Percentiles rank a stretch among this genome's conserved stretches.
phyloP scores from a whole-genome alignment of 169 alveolate species.

The Plasmodium malariae region DNA sequence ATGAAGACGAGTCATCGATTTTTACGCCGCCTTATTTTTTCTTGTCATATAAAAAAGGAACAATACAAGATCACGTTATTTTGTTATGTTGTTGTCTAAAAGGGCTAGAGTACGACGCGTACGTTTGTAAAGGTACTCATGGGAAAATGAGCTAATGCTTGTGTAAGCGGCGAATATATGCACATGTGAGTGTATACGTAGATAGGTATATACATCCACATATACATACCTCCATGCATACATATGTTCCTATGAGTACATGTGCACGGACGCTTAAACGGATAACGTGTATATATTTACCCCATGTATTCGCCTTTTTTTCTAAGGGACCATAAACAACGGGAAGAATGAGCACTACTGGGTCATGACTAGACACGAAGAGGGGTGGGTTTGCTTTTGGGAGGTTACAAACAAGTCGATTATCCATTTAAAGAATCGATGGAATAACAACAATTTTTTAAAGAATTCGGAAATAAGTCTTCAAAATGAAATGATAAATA shows the following conservation, averaged over 20 bases:
- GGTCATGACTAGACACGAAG: slow-evolving; percentile 84
- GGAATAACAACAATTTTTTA: slow-evolving; percentile 65
- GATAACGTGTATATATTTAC: too few species aligned
- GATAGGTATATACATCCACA: background rate
- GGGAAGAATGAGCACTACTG: slow-evolving; percentile 82
- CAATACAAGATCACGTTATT: slow-evolving; percentile 81
- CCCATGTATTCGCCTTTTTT: background rate
- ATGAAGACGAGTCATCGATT: slow-evolving; percentile 76
- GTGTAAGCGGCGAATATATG: too few species aligned
- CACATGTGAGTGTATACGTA: background rate
- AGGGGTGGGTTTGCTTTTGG: slow-evolving; percentile 84
- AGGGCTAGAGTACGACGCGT: slow-evolving; percentile 83
- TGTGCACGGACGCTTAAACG: too few species aligned
- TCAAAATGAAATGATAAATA: slow-evolving; percentile 59
- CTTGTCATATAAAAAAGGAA: slow-evolving; percentile 81
- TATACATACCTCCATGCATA: background rate
- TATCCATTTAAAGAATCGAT: slow-evolving; percentile 52
- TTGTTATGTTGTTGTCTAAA: slow-evolving; percentile 80
- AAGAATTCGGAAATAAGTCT: slow-evolving; percentile 17
- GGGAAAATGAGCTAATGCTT: too few species aligned
- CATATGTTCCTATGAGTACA: background rate
- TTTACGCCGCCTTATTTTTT: slow-evolving; percentile 81
- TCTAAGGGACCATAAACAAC: slow-evolving; percentile 78
- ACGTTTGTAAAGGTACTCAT: slow-evolving; percentile 82
- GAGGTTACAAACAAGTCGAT: slow-evolving; percentile 82